A percentile compares a stretch with the other conserved stretches of the same genome.
Evolutionary conservation across 2,329 filamentous ascomycete genomes (phyloP).

Genomic region (Seiridium cupressi): DNA sequence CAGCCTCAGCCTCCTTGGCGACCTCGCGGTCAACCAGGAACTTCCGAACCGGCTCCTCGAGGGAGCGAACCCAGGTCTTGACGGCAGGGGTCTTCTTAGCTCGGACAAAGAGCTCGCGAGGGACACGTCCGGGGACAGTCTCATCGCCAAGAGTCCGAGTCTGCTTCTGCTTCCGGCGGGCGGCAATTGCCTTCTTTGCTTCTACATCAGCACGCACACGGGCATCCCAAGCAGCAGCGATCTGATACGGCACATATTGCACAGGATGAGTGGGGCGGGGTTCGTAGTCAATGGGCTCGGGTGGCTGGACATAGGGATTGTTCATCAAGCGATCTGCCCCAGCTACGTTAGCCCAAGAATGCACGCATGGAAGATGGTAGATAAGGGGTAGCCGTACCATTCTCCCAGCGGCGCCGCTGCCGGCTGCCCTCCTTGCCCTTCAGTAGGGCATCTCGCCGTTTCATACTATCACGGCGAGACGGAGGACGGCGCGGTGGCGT

Average conservation of each 20-base stretch:
- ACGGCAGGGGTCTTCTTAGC: constrained; percentile 80
- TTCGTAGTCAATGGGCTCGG: constrained; percentile 78
- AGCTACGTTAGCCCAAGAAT: background rate
- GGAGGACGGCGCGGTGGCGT: constrained; percentile 40
- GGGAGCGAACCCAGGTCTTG: constrained; percentile 73
- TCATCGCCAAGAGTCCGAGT: constrained; percentile 35
- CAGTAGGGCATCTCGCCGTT: constrained; percentile 69
- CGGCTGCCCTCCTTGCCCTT: constrained; percentile 91
- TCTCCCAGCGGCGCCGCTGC: constrained; percentile 89
- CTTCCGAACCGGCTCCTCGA: constrained; percentile 79
- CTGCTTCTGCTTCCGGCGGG: constrained; percentile 44
- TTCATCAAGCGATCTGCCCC: constrained; percentile 73
- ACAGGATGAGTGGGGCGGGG: constrained; percentile 78
- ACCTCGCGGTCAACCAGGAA: constrained; percentile 64
- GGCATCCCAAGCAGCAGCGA: constrained; percentile 55
- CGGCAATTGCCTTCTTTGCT: constrained; percentile 37
- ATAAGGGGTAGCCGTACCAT: constrained; percentile 57
- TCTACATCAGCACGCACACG: constrained; percentile 46
- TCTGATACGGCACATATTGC: constrained; percentile 79
- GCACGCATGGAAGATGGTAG: background rate
- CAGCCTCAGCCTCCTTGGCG: constrained; percentile 31
- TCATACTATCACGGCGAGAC: constrained; percentile 53
- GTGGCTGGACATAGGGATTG: constrained; percentile 84
- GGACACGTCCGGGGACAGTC: constrained; percentile 58
- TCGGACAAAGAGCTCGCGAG: constrained; percentile 75